Evolutionary conservation across 495 filamentous ascomycete genomes (phyloP).

Genomic region (Penicillium argentinense): DNA sequence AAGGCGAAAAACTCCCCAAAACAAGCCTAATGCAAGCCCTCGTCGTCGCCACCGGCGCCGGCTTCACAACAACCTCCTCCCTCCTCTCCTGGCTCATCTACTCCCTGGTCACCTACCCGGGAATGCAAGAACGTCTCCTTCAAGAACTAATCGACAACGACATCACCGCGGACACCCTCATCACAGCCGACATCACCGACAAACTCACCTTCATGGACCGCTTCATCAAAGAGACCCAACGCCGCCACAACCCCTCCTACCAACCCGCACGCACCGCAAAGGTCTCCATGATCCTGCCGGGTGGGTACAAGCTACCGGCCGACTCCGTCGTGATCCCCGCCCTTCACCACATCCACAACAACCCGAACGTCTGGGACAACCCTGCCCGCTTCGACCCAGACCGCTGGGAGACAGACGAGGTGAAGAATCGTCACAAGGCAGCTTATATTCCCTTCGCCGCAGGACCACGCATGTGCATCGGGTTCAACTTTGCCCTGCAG

Average conservation of each 20-base stretch:
- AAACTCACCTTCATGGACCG: constrained; percentile 47
- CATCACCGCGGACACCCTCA: constrained; percentile 30
- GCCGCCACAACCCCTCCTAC: constrained; percentile 54
- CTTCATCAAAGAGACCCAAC: constrained; percentile 57
- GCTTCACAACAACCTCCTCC: constrained; percentile 28
- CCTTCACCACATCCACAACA: constrained; percentile 52
- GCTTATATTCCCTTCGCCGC: constrained; percentile 53
- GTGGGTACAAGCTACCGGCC: constrained; percentile 50
- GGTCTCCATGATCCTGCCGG: constrained; percentile 50
- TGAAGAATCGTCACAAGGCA: constrained; percentile 41
- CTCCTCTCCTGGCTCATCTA: constrained; percentile 51
- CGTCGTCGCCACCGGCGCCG: constrained; percentile 27
- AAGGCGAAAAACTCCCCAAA: constrained; percentile 50
- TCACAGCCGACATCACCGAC: constrained; percentile 26
- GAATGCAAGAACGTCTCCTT: constrained; percentile 50
- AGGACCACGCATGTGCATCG: constrained; percentile 52
- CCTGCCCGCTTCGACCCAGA: constrained; percentile 53
- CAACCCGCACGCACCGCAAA: constrained; percentile 53
- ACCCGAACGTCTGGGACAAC: constrained; percentile 49
- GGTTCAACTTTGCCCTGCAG: constrained; percentile 56
- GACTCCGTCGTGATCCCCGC: constrained; percentile 45
- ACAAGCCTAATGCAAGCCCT: constrained; percentile 26
- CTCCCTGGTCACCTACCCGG: constrained; percentile 45
- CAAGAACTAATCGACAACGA: constrained; percentile 54
- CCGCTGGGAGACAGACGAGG: constrained; percentile 50